A percentile compares a stretch with the other conserved stretches of the same genome.
These are phyloP conservation scores for Gaertneriomyces semiglobifer DNA, from an alignment of 192 early-diverging fungal genomes.

Conservation along the genomic window DNA sequence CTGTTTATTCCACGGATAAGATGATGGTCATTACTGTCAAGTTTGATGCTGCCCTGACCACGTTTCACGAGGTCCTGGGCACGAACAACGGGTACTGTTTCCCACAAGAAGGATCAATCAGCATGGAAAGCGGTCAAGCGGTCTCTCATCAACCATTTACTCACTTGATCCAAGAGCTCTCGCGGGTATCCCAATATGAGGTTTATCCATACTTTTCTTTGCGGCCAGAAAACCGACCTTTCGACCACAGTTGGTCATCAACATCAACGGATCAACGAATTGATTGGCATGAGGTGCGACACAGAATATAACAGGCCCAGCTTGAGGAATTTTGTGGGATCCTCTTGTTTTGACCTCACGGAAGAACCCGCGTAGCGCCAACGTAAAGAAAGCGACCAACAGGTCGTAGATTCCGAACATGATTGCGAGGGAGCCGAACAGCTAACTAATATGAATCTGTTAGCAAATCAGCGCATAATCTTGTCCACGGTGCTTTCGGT, in stretches of 20 bases:
- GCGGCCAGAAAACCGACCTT: constrained; percentile 47
- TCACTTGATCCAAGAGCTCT: constrained; percentile 71
- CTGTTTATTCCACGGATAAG: constrained; percentile 65
- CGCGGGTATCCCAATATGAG: constrained; percentile 79
- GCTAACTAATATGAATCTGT: too few species aligned
- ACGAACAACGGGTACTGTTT: constrained; percentile 82
- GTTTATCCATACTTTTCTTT: constrained; percentile 83
- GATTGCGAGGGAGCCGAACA: neutral
- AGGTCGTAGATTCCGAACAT: constrained; percentile 25
- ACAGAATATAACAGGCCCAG: constrained; percentile 93
- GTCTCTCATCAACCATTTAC: constrained; percentile 20
- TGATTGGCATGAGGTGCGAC: constrained; percentile 56
- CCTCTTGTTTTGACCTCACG: constrained; percentile 83
- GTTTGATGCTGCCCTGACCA: constrained; percentile 69
- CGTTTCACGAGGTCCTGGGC: constrained; percentile 82
- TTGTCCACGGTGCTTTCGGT: too few species aligned
- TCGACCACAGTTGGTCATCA: constrained; percentile 77
- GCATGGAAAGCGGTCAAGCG: neutral
- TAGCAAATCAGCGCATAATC: too few species aligned
- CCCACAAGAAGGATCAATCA: constrained; percentile 3
- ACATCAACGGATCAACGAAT: constrained; percentile 92
- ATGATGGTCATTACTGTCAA: constrained; percentile 70
- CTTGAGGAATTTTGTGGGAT: constrained; percentile 74
- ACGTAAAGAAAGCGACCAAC: constrained; percentile 18
- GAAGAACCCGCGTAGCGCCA: constrained; percentile 52